A percentile compares a stretch with the other conserved stretches of the same genome.
These are phyloP conservation scores for Crassisporium funariophilum DNA, from an alignment of 768 basidiomycete species.

Conservation along the genomic window DNA sequence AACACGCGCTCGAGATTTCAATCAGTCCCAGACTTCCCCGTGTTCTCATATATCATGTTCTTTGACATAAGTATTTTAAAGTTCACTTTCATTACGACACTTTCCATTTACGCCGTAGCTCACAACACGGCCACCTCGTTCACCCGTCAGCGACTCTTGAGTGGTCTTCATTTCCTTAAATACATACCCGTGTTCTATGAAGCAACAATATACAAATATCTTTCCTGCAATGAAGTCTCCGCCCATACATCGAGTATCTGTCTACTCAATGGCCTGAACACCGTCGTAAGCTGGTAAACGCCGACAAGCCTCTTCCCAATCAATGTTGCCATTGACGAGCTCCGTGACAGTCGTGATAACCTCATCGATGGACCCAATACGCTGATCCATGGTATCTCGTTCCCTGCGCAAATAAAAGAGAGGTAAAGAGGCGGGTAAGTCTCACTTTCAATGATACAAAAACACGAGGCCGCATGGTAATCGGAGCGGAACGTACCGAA, in stretches of 20 bases:
- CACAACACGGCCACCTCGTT: too few relatives aligned
- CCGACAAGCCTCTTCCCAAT: constrained; percentile 77
- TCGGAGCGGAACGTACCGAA: constrained; percentile 61
- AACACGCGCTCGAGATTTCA: too few relatives aligned
- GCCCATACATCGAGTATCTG: background rate
- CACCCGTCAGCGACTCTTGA: too few relatives aligned
- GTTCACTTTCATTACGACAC: too few relatives aligned
- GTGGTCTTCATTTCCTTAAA: too few relatives aligned
- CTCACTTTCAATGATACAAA: constrained; percentile 6
- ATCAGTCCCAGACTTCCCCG: too few relatives aligned
- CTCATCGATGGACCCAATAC: constrained; percentile 88
- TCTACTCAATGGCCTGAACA: constrained; percentile 76
- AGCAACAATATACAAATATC: too few relatives aligned
- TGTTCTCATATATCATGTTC: too few relatives aligned
- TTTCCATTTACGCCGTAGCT: too few relatives aligned
- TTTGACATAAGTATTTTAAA: too few relatives aligned
- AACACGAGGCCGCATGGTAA: constrained; percentile 8
- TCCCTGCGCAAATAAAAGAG: constrained; percentile 59
- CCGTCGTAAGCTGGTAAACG: constrained; percentile 83
- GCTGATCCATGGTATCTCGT: constrained; percentile 91
- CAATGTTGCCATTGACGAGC: constrained; percentile 71
- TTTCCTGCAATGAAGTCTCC: too few relatives aligned
- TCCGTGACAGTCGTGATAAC: constrained; percentile 81
- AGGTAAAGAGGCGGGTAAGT: constrained; percentile 4
- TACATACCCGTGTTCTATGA: too few relatives aligned